Conservation (phyloP, 78 protist species). For the Dictyostelium citrinum region DNA sequence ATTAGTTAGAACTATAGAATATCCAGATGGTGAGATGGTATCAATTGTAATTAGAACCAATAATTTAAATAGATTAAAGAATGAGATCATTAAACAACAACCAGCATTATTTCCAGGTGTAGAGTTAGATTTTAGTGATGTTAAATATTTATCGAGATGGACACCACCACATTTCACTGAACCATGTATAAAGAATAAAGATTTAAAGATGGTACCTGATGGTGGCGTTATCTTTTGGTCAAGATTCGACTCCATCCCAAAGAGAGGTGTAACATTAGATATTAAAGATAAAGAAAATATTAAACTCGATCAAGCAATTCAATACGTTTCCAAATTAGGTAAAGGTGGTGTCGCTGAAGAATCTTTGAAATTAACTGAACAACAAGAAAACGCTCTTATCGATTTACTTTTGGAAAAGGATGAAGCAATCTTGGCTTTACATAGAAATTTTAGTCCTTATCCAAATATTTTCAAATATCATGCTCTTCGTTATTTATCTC, state of each 20-base stretch:
- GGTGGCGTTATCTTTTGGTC: slow-evolving; percentile 66
- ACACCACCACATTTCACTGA: slow-evolving; percentile 79
- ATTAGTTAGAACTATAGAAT: slow-evolving; percentile 50
- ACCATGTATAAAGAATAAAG: slow-evolving; percentile 21
- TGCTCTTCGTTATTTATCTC: slow-evolving; percentile 24
- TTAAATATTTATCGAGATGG: slow-evolving; percentile 44
- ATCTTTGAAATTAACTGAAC: not conserved
- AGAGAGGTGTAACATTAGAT: slow-evolving; percentile 59
- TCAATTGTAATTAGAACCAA: slow-evolving; percentile 45
- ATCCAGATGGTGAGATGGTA: slow-evolving; percentile 78
- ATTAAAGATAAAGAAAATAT: slow-evolving; percentile 44
- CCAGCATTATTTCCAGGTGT: slow-evolving; percentile 76
- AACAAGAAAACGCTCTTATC: slow-evolving; percentile 50
- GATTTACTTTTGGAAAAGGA: slow-evolving; percentile 64
- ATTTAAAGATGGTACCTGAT: slow-evolving; percentile 53
- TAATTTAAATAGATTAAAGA: slow-evolving; percentile 45
- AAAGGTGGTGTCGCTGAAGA: slow-evolving; percentile 17
- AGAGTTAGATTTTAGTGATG: slow-evolving; percentile 26
- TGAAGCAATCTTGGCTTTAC: slow-evolving; percentile 48
- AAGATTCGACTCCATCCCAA: slow-evolving; percentile 46
- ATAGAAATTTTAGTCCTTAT: slow-evolving; percentile 21
- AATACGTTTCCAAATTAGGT: slow-evolving; percentile 19
- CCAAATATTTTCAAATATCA: slow-evolving; percentile 48
- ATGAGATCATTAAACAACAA: slow-evolving; percentile 63
- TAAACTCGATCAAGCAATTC: slow-evolving; percentile 64